Base-by-base conservation (phyloP, 2,329 filamentous ascomycete genomes). In the Calonectria leucothoes region DNA sequence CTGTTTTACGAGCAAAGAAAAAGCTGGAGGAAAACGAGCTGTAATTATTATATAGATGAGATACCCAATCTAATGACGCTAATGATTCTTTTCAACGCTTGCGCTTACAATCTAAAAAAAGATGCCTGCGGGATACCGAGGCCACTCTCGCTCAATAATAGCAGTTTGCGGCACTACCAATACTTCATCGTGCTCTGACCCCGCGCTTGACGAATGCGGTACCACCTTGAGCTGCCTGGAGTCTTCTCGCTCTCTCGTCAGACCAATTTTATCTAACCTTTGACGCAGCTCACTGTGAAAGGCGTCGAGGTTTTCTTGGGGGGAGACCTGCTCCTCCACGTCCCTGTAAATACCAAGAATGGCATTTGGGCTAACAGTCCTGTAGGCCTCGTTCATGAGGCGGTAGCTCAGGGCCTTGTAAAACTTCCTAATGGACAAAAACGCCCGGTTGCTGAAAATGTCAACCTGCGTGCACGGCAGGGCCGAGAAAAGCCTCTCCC, bases 1-100 rank as follows among this genome's bases (percentile, higher is more conserved):
- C 81, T 4, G 79, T 85, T 57, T 33, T 83, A 15, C 75, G 81
- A 52, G 77, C 76, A 20, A 81, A 74, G 74, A 83, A 73, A 55
- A 82, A 74, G 35, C 66, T 75, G 72, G 68, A 75, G 27, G 78
- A 78, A 49, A 71, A 52, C 55, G 78, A 76, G 48, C 52, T 80
- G 55, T 69, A 69, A 64, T 52, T 61, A 33, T 52, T 23, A 33
- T 35, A 66, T 81, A 79, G 72, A 71, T 33, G 52, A 77, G 77
- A 81, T 80, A 80, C 77, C 73, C 51, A 59, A 65, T 63, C 2
- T 61, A 61, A 61, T 15, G 55, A 61, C 55, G 55, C 55, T 71
- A 52, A 79, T 55, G 76, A 71, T 57, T 61, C 48, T 71, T 49
- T 52, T 20, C 29, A 45, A 45, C 7, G 29, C 59, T 64, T 27